These are phyloP conservation scores for Xylariaceae sp. DNA, from an alignment of 2,329 filamentous ascomycete species.

Conservation along the genomic window DNA sequence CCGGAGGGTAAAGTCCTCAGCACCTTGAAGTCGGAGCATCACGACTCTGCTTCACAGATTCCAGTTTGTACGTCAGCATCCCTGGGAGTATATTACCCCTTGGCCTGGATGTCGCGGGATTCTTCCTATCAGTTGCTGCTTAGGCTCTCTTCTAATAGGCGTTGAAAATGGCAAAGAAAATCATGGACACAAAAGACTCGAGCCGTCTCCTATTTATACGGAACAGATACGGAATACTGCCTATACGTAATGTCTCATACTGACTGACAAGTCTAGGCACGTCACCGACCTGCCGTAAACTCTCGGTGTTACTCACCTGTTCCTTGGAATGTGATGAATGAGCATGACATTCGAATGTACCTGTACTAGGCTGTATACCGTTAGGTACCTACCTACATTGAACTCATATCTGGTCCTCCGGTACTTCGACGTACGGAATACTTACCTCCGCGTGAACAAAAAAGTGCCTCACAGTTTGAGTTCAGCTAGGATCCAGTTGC, in stretches of 20 bases:
- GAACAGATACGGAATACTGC: no score
- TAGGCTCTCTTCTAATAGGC: neutral
- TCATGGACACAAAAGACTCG: no score
- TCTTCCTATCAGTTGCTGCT: neutral
- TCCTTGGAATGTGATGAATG: neutral
- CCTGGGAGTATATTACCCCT: neutral
- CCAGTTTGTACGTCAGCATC: slow-evolving; percentile 3
- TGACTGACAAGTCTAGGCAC: neutral
- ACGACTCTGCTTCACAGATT: slow-evolving; percentile 16
- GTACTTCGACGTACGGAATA: no score
- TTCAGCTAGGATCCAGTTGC: neutral
- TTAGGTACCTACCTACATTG: no score
- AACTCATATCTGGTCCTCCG: no score
- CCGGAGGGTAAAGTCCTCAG: slow-evolving; percentile 14
- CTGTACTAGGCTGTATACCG: no score
- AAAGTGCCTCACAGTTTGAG: neutral
- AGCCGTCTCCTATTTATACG: no score
- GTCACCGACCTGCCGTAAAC: neutral
- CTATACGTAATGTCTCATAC: neutral
- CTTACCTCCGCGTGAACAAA: no score
- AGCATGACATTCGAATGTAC: neutral
- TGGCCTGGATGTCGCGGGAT: neutral
- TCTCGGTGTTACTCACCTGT: neutral
- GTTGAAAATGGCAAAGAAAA: no score
- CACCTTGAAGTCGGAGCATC: slow-evolving; percentile 27